These are phyloP conservation scores for Geotrichum europaeum DNA, from an alignment of 1,139 yeast genomes.

Conservation along the genomic window DNA sequence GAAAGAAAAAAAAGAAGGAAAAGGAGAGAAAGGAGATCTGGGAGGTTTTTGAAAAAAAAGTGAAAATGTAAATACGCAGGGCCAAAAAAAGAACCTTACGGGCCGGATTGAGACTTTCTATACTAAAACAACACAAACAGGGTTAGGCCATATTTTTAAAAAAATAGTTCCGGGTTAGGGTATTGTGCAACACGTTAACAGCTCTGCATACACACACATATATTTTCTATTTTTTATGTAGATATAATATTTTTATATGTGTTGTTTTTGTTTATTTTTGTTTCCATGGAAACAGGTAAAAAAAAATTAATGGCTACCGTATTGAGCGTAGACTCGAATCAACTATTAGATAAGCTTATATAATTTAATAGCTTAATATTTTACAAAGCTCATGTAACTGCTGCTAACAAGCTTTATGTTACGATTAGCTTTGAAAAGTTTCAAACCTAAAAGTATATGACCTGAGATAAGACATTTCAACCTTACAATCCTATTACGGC, in stretches of 20 bases:
- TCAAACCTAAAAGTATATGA: too few relatives aligned
- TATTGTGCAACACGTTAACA: background rate
- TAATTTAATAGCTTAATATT: too few relatives aligned
- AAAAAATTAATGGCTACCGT: background rate
- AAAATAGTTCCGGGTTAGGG: background rate
- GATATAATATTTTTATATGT: too few relatives aligned
- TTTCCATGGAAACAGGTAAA: background rate
- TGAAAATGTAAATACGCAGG: background rate
- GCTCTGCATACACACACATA: too few relatives aligned
- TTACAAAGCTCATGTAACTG: too few relatives aligned
- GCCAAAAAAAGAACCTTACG: background rate
- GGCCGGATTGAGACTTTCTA: background rate
- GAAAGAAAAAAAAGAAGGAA: background rate
- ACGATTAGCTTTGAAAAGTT: too few relatives aligned
- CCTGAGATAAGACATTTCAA: too few relatives aligned
- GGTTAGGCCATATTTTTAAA: background rate
- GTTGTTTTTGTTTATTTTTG: background rate
- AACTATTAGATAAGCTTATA: background rate
- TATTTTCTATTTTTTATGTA: too few relatives aligned
- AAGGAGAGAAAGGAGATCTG: background rate
- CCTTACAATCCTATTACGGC: too few relatives aligned
- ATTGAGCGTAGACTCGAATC: background rate
- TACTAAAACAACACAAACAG: background rate
- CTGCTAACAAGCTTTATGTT: too few relatives aligned
- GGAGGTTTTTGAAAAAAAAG: background rate